phyloP scores from a whole-genome alignment of 2,329 filamentous ascomycete species.

The Orbilia brochopaga region DNA sequence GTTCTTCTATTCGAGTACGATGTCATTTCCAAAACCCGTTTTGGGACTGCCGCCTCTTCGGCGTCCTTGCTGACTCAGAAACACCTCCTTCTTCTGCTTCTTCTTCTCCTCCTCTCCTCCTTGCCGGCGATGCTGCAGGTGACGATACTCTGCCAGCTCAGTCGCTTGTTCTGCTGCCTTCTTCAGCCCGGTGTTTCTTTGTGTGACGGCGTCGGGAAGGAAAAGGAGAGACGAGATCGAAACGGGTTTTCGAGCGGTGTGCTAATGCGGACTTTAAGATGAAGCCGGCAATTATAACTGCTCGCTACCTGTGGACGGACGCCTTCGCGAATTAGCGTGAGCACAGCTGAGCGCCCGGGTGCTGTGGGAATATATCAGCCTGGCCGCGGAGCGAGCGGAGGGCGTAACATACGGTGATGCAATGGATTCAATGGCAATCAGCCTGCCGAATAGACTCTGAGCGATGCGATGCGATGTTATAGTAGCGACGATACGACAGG shows the following conservation, averaged over 20 bases:
- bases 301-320: no score
- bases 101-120: not conserved
- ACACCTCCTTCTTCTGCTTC: not conserved
- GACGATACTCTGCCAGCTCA: not conserved
- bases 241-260: no score
- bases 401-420: no score
- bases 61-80: not conserved
- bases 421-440: no score
- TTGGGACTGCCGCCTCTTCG: not conserved
- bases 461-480: no score
- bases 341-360: no score
- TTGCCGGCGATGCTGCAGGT: not conserved
- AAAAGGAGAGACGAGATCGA: not conserved
- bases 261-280: not conserved
- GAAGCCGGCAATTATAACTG: not conserved
- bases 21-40: not conserved
- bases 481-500: no score
- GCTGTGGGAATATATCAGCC: no score
- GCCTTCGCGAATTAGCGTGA: no score
- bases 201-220: conserved; percentile 4
- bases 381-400: no score
- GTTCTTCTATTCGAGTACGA: not conserved
- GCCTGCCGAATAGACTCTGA: no score
- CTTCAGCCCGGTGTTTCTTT: not conserved
- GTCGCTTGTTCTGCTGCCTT: not conserved